Evolutionary conservation across 352 stramenopile species (phyloP), one percentile per base, ranked within the genome.

Genomic region (Globisporangium emineosum): DNA sequence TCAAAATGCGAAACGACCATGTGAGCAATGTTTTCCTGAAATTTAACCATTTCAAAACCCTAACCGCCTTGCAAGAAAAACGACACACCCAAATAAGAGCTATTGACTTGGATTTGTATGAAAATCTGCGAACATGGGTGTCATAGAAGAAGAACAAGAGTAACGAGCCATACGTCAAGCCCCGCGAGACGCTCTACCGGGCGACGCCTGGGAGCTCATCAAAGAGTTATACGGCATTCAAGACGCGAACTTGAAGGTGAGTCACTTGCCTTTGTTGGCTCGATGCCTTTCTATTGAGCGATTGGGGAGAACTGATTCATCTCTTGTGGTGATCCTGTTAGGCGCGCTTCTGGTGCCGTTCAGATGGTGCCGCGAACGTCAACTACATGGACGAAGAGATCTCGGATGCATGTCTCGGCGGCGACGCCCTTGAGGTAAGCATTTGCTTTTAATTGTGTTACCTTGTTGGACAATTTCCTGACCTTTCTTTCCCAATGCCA

Each of bases 301-400:
- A n/a, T n/a, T n/a, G n/a, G n/a, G n/a, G n/a, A n/a, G n/a, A n/a
- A n/a, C n/a, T n/a, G n/a, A n/a, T n/a, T n/a, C n/a, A n/a, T n/a
- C n/a, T n/a, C n/a, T n/a, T n/a, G n/a, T n/a, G n/a, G n/a, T n/a
- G n/a, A n/a, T n/a, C n/a, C n/a, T n/a, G n/a, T n/a, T n/a, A n/a
- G n/a, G n/a, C n/a, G n/a, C n/a, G n/a, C n/a, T n/a, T n/a, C n/a
- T n/a, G n/a, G n/a, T n/a, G n/a, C n/a, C n/a, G 21, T 25, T 93
- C 86, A 3, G 84, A 94, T 33, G 76, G 77, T n/a, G 85, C 83
- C 1, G 74, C 81, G 7, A 92, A 79, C 6, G 81, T 94, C 19
- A 92, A 91, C 62, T 94, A 90, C 60, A 83, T 94, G 57, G 79
- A 93, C 51, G 73, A 86, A 53, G 74, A 77, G 40, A 93, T 92